phyloP scores from a whole-genome alignment of 805 yeast genomes.

The Zygosaccharomyces bailii region DNA sequence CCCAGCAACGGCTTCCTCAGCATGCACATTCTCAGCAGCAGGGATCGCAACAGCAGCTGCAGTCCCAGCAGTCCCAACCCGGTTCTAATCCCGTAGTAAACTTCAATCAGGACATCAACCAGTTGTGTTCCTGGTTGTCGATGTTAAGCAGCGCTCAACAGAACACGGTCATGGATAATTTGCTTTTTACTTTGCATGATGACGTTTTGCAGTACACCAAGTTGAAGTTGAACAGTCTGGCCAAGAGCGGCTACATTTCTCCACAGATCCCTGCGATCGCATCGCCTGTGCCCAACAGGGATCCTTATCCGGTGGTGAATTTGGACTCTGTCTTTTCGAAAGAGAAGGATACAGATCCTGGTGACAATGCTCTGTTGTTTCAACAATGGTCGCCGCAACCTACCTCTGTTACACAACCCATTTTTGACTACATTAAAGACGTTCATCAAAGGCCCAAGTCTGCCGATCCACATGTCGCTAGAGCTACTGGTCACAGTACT shows the following conservation, averaged over 20 bases:
- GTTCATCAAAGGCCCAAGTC: slow-evolving; percentile 41
- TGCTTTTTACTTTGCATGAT: slow-evolving; percentile 48
- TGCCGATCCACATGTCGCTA: slow-evolving; percentile 39
- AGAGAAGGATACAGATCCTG: slow-evolving; percentile 8
- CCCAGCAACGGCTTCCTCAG: slow-evolving; percentile 7
- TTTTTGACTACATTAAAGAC: slow-evolving; percentile 34
- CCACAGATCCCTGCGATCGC: slow-evolving; percentile 26
- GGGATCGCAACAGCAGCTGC: slow-evolving; percentile 3
- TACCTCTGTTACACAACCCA: slow-evolving; percentile 37
- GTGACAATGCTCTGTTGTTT: slow-evolving; percentile 16
- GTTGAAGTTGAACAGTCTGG: slow-evolving; percentile 42
- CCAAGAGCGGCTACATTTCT: slow-evolving; percentile 26
- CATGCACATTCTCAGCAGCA: slow-evolving; percentile 4
- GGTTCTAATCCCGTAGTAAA: slow-evolving; percentile 27
- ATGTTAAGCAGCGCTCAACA: slow-evolving; percentile 50
- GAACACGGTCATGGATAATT: slow-evolving; percentile 50
- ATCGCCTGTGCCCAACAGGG: slow-evolving; percentile 28
- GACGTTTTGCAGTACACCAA: slow-evolving; percentile 51
- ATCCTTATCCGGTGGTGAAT: slow-evolving; percentile 16
- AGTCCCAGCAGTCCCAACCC: slow-evolving; percentile 10
- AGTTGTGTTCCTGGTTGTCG: slow-evolving; percentile 49
- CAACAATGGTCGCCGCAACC: slow-evolving; percentile 40
- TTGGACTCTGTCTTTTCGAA: slow-evolving; percentile 21
- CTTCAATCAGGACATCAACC: slow-evolving; percentile 50
- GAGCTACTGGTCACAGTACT: slow-evolving; percentile 4